Evolutionary conservation across 2,329 filamentous ascomycete species (phyloP).

Genomic region (Atkinsonella hypoxylon): DNA sequence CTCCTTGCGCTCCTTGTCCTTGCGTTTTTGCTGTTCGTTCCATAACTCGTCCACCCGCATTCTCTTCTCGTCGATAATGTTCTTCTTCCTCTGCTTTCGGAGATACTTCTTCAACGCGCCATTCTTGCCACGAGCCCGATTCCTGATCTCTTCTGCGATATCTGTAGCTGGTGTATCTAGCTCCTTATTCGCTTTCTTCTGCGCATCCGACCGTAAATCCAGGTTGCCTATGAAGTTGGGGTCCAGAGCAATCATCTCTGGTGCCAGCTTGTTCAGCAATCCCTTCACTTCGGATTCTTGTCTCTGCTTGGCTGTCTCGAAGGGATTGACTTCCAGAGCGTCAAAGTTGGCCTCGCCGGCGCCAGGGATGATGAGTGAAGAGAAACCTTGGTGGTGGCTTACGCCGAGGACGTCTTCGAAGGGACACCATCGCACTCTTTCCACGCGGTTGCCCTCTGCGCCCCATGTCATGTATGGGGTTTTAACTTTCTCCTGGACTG

Average conservation of each 20-base stretch:
- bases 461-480: conserved; percentile 92
- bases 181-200: conserved; percentile 65
- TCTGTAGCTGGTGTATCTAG: conserved; percentile 56
- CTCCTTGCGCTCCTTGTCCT: conserved; percentile 49
- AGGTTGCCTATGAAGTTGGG: conserved; percentile 85
- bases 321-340: conserved; percentile 85
- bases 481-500: conserved; percentile 67
- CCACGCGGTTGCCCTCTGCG: conserved; percentile 68
- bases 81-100: conserved; percentile 83
- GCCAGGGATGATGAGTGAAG: conserved; percentile 79
- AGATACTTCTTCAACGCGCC: conserved; percentile 78
- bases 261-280: conserved; percentile 86
- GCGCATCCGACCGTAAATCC: conserved; percentile 67
- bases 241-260: conserved; percentile 93
- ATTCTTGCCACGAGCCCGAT: conserved; percentile 80
- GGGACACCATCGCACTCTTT: conserved; percentile 82
- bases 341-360: conserved; percentile 97
- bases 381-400: conserved; percentile 75
- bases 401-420: conserved; percentile 89
- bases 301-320: conserved; percentile 84
- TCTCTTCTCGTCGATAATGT: conserved; percentile 92
- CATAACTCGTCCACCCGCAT: conserved; percentile 75
- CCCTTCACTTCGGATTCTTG: conserved; percentile 85
- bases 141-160: conserved; percentile 51
- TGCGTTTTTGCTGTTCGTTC: conserved; percentile 57